Percentiles rank a stretch among this genome's conserved stretches.
Conservation (phyloP, 805 yeast genomes). For the Teunomyces funiuensis region DNA sequence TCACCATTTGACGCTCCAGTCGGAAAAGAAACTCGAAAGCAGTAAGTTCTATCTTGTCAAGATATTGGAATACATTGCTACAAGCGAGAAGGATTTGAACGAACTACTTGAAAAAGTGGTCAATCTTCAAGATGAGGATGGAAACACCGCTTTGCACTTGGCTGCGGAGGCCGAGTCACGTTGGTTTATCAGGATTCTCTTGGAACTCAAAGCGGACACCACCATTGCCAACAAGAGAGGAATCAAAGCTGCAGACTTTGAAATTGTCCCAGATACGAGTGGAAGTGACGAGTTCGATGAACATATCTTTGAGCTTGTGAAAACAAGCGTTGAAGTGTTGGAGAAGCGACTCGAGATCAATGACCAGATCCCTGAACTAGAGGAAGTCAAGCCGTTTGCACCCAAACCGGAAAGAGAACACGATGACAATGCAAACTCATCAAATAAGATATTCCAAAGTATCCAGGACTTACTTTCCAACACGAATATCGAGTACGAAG, state of each 20-base stretch:
- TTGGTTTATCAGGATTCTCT: slow-evolving; percentile 38
- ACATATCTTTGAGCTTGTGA: slow-evolving; percentile 34
- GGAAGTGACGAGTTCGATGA: slow-evolving; percentile 18
- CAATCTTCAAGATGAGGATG: slow-evolving; percentile 37
- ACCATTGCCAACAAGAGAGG: slow-evolving; percentile 81
- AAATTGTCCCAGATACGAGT: slow-evolving; percentile 51
- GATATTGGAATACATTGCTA: slow-evolving; percentile 33
- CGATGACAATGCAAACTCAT: slow-evolving; percentile 13
- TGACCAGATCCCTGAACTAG: slow-evolving; percentile 12
- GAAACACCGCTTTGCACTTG: slow-evolving; percentile 40
- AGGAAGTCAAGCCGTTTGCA: slow-evolving; percentile 11
- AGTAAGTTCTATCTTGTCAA: slow-evolving; percentile 34
- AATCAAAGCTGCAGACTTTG: slow-evolving; percentile 82
- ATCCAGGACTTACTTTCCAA: slow-evolving; percentile 38
- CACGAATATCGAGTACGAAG: slow-evolving; percentile 41
- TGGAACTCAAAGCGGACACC: slow-evolving; percentile 49
- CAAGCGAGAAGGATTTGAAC: slow-evolving; percentile 19
- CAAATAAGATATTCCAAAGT: slow-evolving; percentile 36
- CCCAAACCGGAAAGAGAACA: not conserved
- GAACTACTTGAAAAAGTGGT: slow-evolving; percentile 24
- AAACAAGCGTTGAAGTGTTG: slow-evolving; percentile 34
- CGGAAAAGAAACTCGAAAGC: slow-evolving; percentile 31
- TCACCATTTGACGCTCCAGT: slow-evolving; percentile 73
- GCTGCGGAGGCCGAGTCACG: slow-evolving; percentile 40
- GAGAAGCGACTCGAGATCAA: slow-evolving; percentile 19